Conservation (phyloP, 257 asterid species). For the Scutellaria barbata region DNA sequence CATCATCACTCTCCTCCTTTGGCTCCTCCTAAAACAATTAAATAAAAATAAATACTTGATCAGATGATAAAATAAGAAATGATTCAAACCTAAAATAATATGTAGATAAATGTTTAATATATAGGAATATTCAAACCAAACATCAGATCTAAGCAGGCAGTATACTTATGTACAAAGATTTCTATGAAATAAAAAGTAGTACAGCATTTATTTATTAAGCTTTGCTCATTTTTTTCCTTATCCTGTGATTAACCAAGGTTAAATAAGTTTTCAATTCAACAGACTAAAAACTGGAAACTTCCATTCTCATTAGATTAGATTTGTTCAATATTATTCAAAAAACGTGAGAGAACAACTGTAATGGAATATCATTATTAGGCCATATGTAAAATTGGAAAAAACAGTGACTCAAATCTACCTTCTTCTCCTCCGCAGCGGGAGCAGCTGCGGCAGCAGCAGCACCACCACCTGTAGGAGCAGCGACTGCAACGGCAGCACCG, state of each 20-base stretch:
- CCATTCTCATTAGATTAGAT: neutral
- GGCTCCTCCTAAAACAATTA: slow-evolving; percentile 50
- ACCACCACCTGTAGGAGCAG: slow-evolving; percentile 53
- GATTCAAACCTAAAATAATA: too few relatives aligned
- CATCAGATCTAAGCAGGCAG: neutral
- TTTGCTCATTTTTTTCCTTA: too few relatives aligned
- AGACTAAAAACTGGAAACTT: too few relatives aligned
- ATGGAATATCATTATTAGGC: too few relatives aligned
- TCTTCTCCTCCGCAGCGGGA: slow-evolving; percentile 57
- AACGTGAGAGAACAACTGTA: neutral
- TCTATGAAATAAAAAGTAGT: too few relatives aligned
- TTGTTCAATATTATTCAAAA: neutral
- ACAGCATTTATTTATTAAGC: too few relatives aligned
- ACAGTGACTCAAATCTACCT: slow-evolving; percentile 37
- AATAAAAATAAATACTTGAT: neutral
- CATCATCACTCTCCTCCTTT: slow-evolving; percentile 62
- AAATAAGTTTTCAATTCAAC: too few relatives aligned
- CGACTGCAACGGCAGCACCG: slow-evolving; percentile 50
- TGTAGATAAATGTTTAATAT: too few relatives aligned
- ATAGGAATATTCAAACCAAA: too few relatives aligned
- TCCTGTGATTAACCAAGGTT: too few relatives aligned
- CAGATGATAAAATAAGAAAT: neutral
- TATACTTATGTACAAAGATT: neutral
- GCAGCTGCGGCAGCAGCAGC: slow-evolving; percentile 68
- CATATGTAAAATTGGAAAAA: neutral